A percentile compares a stretch with the other conserved stretches of the same genome.
Evolutionary conservation across 805 yeast species (phyloP).

Genomic region (Wickerhamomyces bisporus): DNA sequence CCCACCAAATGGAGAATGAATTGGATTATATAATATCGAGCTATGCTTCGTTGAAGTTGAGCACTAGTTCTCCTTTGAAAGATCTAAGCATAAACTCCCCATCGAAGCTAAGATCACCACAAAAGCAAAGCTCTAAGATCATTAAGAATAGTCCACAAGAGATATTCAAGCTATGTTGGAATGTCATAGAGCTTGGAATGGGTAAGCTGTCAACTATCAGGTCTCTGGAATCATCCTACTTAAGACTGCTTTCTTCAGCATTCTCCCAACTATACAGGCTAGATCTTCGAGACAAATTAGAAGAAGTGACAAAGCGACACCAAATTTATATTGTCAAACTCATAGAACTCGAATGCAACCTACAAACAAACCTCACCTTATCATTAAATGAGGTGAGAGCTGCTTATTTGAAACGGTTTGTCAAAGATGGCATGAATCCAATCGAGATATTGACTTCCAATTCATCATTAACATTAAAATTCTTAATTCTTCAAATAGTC

Average conservation of each 20-base stretch:
- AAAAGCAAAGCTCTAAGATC: slow-evolving; percentile 7
- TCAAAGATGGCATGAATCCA: background rate
- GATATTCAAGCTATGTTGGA: slow-evolving; percentile 15
- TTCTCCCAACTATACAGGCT: slow-evolving; percentile 19
- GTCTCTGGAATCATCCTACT: slow-evolving; percentile 13
- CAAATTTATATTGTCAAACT: slow-evolving; percentile 18
- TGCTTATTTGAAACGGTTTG: background rate
- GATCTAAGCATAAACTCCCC: slow-evolving; percentile 20
- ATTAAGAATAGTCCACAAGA: slow-evolving; percentile 12
- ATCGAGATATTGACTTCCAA: background rate
- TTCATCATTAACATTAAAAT: slow-evolving; percentile 8
- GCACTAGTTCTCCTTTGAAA: slow-evolving; percentile 18
- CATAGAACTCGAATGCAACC: slow-evolving; percentile 17
- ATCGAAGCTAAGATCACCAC: slow-evolving; percentile 11
- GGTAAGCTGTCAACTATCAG: slow-evolving; percentile 9
- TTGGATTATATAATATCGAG: slow-evolving; percentile 21
- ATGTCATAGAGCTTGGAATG: slow-evolving; percentile 20
- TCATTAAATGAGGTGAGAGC: slow-evolving; percentile 6
- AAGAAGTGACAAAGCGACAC: slow-evolving; percentile 14
- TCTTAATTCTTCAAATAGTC: slow-evolving; percentile 17
- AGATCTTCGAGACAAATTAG: slow-evolving; percentile 4
- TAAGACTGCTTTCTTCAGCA: slow-evolving; percentile 19
- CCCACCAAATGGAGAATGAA: slow-evolving; percentile 13
- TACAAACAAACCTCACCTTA: slow-evolving; percentile 5
- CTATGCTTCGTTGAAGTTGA: slow-evolving; percentile 17